phyloP scores from a whole-genome alignment of 768 basidiomycete genomes.

The Amanita muscaria region DNA sequence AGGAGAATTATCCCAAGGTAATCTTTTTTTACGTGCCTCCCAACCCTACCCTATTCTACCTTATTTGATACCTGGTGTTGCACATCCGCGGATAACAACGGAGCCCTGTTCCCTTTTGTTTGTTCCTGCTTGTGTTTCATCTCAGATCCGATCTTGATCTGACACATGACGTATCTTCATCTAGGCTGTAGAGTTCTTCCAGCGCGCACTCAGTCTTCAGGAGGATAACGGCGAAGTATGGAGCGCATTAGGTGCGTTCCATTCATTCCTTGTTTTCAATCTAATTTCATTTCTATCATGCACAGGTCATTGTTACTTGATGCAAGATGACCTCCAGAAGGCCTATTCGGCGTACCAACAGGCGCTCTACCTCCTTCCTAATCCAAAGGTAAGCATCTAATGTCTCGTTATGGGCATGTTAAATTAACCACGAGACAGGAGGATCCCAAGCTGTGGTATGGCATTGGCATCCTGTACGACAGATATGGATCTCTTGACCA shows the following conservation, averaged over 20 bases:
- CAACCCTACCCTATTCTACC: constrained; percentile 11
- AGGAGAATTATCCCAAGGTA: constrained; percentile 95
- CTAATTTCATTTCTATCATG: constrained; percentile 13
- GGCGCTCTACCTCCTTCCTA: constrained; percentile 89
- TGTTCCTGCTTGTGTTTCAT: constrained; percentile 21
- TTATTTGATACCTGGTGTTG: constrained; percentile 17
- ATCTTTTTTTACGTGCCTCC: constrained; percentile 21
- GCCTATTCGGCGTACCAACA: constrained; percentile 98
- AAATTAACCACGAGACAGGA: constrained; percentile 35
- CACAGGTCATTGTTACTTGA: constrained; percentile 93
- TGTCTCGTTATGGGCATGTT: constrained; percentile 9
- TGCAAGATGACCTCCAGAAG: constrained; percentile 99
- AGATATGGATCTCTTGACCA: constrained; percentile 97
- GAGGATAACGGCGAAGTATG: constrained; percentile 98
- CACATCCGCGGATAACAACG: constrained; percentile 29
- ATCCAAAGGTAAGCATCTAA: constrained; percentile 67
- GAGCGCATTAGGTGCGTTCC: constrained; percentile 78
- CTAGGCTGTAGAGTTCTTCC: constrained; percentile 96
- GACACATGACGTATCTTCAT: constrained; percentile 30
- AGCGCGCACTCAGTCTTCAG: constrained; percentile 80
- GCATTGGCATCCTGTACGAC: constrained; percentile 98
- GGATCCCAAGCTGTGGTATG: constrained; percentile 99
- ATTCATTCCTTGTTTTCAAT: constrained; percentile 10
- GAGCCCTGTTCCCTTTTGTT: constrained; percentile 21
- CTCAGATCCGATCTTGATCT: constrained; percentile 24